These are phyloP conservation scores for Phytophthora pistaciae DNA, from an alignment of 352 stramenopile species.

Conservation along the genomic window DNA sequence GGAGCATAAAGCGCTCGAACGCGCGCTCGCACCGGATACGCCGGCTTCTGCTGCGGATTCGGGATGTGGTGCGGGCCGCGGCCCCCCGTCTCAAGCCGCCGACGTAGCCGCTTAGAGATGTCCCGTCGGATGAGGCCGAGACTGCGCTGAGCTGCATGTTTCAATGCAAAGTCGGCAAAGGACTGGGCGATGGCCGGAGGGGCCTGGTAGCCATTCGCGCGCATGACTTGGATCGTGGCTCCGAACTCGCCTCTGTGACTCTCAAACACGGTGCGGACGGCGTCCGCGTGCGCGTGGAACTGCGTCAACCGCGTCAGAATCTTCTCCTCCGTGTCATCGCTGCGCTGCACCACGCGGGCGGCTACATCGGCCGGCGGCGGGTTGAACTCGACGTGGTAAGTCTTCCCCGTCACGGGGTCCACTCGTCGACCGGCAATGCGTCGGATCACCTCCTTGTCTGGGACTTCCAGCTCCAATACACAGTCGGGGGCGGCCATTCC, in stretches of 20 bases:
- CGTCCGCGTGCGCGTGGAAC: constrained; percentile 78
- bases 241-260: constrained; percentile 12
- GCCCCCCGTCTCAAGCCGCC: constrained; percentile 17
- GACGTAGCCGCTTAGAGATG: constrained; percentile 26
- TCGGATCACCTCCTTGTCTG: constrained; percentile 94
- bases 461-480: constrained; percentile 95
- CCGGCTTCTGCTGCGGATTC: constrained; percentile 21
- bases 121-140: constrained; percentile 25
- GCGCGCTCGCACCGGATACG: constrained; percentile 20
- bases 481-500: constrained; percentile 78
- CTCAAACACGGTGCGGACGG: constrained; percentile 59
- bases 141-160: constrained; percentile 32
- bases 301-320: constrained; percentile 86
- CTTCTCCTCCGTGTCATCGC: constrained; percentile 95
- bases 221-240: constrained; percentile 32
- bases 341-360: constrained; percentile 80
- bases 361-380: constrained; percentile 80
- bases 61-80: constrained; percentile 25
- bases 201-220: constrained; percentile 23
- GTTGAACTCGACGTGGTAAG: constrained; percentile 97
- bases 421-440: constrained; percentile 97
- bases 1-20: constrained; percentile 19
- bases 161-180: constrained; percentile 33
- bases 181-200: constrained; percentile 25
- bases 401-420: constrained; percentile 92